Evolutionary conservation across 2,329 filamentous ascomycete species (phyloP), one percentile per base, ranked within the genome.

Genomic region (Phaeosphaeria sp.): DNA sequence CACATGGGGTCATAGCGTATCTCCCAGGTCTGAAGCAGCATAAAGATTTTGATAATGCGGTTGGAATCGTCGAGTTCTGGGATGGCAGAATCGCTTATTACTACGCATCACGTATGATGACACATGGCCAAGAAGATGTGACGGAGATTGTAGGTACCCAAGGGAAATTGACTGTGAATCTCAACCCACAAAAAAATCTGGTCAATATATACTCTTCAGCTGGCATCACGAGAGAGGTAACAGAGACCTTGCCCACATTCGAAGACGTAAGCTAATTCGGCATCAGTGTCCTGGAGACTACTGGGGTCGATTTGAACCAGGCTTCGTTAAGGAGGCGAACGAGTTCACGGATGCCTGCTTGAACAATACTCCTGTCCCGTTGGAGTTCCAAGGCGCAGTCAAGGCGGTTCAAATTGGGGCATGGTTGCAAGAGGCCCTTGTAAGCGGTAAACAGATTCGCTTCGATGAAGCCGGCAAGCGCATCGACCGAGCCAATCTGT

Each of bases 371-470:
- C 64, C 72, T 1, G 63, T 80, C 30, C 77, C 78, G 0, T 53
- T 79, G 56, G 62, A 69, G 33, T 68, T 80, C 42, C 69, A 72
- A 20, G 68, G 67, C 46, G 75, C 67, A 20, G 66, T 77, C 22
- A 76, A 69, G 62, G 73, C 72, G 11, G 72, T 79, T 47, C 64
- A 75, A 58, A 80, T 81, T 59, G 77, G 73, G 1, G 63, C 70
- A 48, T 85, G 67, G 84, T 5, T 89, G 60, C 85, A 88, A 70
- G 84, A 88, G 68, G 79, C 80, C 15, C 72, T 88, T 72, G 80
- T 83, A 50, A 80, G 78, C 0, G 84, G 82, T 7, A 78, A 81
- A 71, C 86, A 85, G 76, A 84, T 88, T 30, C 80, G 78, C 51
- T 78, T 76, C 52, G 71, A 78, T 52, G 60, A 72, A 54, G 64